phyloP scores from a whole-genome alignment of 306 rosid genomes.

The Dryas drummondii region DNA sequence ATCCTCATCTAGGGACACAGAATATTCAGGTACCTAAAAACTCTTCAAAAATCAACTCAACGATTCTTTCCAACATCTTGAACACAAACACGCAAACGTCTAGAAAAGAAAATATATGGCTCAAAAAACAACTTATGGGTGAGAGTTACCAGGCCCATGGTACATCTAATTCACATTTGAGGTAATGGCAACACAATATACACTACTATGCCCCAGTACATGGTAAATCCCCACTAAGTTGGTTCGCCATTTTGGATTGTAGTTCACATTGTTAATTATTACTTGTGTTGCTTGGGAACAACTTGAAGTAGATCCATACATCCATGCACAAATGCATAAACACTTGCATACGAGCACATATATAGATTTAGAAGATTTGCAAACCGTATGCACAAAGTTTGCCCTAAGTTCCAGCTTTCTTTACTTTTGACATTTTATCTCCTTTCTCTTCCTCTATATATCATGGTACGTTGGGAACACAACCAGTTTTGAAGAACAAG shows the following conservation, averaged over 20 bases:
- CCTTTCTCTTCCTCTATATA: neutral
- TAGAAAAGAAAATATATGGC: neutral
- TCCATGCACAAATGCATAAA: neutral
- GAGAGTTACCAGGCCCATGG: neutral
- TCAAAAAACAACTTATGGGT: neutral
- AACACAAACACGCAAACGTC: neutral
- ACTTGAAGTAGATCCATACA: neutral
- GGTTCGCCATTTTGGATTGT: no score
- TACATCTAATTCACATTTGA: no score
- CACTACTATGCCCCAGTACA: neutral
- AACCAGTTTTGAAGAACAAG: neutral
- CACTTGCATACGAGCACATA: neutral
- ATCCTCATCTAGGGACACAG: conserved; percentile 87
- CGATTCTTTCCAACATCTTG: neutral
- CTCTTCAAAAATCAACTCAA: conserved; percentile 45
- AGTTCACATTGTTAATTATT: neutral
- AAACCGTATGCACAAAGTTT: neutral
- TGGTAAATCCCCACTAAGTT: neutral
- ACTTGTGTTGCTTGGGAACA: neutral
- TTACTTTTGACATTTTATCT: neutral
- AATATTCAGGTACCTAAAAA: conserved; percentile 87
- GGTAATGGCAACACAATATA: no score
- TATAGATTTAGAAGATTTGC: neutral
- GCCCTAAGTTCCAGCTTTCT: neutral
- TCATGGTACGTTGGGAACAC: neutral